Conservation (phyloP, 106 monocot species). For the Dioscorea alata region DNA sequence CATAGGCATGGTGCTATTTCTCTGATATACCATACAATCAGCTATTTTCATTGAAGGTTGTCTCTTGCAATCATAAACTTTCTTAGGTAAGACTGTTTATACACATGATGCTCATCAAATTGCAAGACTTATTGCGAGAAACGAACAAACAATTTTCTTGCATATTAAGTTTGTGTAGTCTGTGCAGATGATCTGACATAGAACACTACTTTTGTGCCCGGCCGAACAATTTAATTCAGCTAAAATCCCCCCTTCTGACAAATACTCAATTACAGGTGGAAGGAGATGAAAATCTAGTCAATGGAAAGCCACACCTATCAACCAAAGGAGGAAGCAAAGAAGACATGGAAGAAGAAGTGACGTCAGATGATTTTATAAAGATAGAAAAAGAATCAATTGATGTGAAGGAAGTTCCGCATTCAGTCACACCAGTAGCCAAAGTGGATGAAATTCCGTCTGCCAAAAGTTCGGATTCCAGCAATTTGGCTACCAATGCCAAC, state of each 20-base stretch:
- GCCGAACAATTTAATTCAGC: neutral
- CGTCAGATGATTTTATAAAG: constrained; percentile 37
- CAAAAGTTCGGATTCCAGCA: neutral
- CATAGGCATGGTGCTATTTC: no score
- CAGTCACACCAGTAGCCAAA: constrained; percentile 14
- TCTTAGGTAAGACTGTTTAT: neutral
- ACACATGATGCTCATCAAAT: neutral
- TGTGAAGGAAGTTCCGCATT: constrained; percentile 22
- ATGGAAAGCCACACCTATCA: constrained; percentile 14
- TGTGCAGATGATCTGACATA: neutral
- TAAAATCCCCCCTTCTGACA: neutral
- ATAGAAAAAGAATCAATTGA: constrained; percentile 38
- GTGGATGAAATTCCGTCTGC: neutral
- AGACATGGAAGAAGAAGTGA: constrained; percentile 20
- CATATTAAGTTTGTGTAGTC: neutral
- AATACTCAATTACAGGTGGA: constrained; percentile 25
- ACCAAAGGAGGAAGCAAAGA: constrained; percentile 31
- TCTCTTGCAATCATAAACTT: neutral
- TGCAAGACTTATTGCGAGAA: neutral
- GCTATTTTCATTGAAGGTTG: neutral
- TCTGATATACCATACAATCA: no score
- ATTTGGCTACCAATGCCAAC: neutral
- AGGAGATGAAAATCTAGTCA: constrained; percentile 22
- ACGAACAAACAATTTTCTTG: neutral
- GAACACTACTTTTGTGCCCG: neutral